Evolutionary conservation across 2,329 filamentous ascomycete species (phyloP).

Genomic region (Fusarium stilboides): DNA sequence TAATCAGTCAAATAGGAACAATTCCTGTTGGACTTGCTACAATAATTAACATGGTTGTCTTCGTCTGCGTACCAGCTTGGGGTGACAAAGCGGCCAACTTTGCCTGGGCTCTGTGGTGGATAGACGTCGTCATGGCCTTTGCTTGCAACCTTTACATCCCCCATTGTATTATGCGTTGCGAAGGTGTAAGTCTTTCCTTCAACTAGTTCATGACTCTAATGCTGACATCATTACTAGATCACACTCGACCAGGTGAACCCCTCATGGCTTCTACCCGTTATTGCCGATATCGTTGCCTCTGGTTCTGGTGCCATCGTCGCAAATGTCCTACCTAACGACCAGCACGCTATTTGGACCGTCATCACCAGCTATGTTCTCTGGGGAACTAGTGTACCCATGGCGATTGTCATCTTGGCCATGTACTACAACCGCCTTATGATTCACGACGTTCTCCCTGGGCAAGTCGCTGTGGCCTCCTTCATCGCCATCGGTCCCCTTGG

Average conservation of each 20-base stretch:
- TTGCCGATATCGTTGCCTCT: slow-evolving; percentile 73
- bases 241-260: slow-evolving; percentile 65
- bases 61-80: slow-evolving; percentile 71
- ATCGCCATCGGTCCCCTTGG: slow-evolving; percentile 74
- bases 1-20: slow-evolving; percentile 61
- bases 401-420: slow-evolving; percentile 70
- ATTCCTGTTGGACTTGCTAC: slow-evolving; percentile 76
- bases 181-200: slow-evolving; percentile 53
- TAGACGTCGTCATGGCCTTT: slow-evolving; percentile 63
- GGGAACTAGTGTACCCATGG: slow-evolving; percentile 68
- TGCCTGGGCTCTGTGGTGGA: slow-evolving; percentile 69
- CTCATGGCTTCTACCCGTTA: slow-evolving; percentile 73
- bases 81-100: slow-evolving; percentile 65
- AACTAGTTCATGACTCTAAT: slow-evolving; percentile 53
- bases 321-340: slow-evolving; percentile 64
- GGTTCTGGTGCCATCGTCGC: slow-evolving; percentile 71
- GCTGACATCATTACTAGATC: slow-evolving; percentile 32
- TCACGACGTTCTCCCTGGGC: slow-evolving; percentile 71
- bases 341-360: slow-evolving; percentile 69
- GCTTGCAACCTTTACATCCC: slow-evolving; percentile 64
- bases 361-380: slow-evolving; percentile 73
- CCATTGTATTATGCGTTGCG: slow-evolving; percentile 60
- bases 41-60: slow-evolving; percentile 72
- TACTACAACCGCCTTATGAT: slow-evolving; percentile 74
- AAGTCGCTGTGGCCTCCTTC: slow-evolving; percentile 74